A percentile compares a stretch with the other conserved stretches of the same genome.
Evolutionary conservation across 1,139 yeast genomes (phyloP).

Genomic region (Yamadazyma spencermartinsiae): DNA sequence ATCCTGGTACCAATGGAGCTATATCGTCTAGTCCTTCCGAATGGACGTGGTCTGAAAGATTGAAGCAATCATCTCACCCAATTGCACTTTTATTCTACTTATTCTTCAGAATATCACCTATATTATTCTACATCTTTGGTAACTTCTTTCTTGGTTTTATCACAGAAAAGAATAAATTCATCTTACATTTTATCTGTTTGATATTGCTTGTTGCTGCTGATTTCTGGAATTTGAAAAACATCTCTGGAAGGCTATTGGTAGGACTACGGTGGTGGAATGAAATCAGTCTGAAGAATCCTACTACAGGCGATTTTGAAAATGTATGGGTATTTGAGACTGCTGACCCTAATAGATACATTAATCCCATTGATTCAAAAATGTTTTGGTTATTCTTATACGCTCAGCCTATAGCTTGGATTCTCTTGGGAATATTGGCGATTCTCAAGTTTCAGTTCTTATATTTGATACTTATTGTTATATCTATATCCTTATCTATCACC

Average conservation of each 20-base stretch:
- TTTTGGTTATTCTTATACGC: slow-evolving; percentile 82
- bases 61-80: slow-evolving; percentile 77
- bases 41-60: slow-evolving; percentile 27
- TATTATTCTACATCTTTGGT: slow-evolving; percentile 70
- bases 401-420: slow-evolving; percentile 74
- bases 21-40: slow-evolving; percentile 17
- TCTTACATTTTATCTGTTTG: slow-evolving; percentile 75
- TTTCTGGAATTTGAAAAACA: slow-evolving; percentile 92
- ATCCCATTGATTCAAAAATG: slow-evolving; percentile 86
- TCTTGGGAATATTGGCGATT: slow-evolving; percentile 73
- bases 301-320: slow-evolving; percentile 49
- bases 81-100: slow-evolving; percentile 68
- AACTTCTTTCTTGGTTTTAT: slow-evolving; percentile 52
- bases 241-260: slow-evolving; percentile 83
- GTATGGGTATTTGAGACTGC: slow-evolving; percentile 91
- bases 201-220: slow-evolving; percentile 80
- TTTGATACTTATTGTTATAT: slow-evolving; percentile 62
- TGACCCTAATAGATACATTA: slow-evolving; percentile 76
- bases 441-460: slow-evolving; percentile 78
- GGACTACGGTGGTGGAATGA: slow-evolving; percentile 97
- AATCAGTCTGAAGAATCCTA: slow-evolving; percentile 39
- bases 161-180: slow-evolving; percentile 53
- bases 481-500: slow-evolving; percentile 69
- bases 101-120: slow-evolving; percentile 62
- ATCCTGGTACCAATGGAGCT: neutral